phyloP scores from a whole-genome alignment of 1,284 basidiomycete genomes.

The Austroboletus niveus region DNA sequence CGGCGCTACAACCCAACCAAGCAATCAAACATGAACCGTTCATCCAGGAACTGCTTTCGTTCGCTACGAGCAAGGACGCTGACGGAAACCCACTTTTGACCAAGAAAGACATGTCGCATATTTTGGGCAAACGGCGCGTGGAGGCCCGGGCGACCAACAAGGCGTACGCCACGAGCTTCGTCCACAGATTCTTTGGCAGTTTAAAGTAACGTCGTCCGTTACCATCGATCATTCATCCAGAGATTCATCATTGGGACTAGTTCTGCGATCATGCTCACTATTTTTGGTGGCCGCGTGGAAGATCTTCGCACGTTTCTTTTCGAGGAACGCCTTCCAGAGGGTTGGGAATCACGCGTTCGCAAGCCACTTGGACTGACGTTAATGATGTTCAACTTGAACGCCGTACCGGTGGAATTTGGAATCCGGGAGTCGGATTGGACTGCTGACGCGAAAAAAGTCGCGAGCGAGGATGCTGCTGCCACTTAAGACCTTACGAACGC shows the following conservation, averaged over 20 bases:
- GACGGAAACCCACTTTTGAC: conserved; percentile 50
- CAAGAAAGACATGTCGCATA: conserved; percentile 53
- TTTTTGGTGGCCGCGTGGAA: conserved; percentile 59
- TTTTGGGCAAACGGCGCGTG: conserved; percentile 54
- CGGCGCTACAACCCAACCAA: conserved; percentile 50
- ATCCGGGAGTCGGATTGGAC: conserved; percentile 37
- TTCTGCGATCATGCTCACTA: conserved; percentile 35
- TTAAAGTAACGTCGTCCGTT: conserved; percentile 53
- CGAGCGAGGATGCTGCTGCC: not conserved
- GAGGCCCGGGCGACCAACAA: conserved; percentile 53
- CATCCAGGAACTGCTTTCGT: conserved; percentile 56
- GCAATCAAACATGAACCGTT: conserved; percentile 45
- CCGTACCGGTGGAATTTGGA: conserved; percentile 51
- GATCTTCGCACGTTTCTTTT: conserved; percentile 55
- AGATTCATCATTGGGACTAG: conserved; percentile 5
- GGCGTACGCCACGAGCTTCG: conserved; percentile 45
- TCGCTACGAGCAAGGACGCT: conserved; percentile 56
- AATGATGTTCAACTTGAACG: conserved; percentile 52
- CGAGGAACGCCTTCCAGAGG: conserved; percentile 68
- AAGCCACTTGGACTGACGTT: conserved; percentile 60
- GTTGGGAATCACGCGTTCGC: conserved; percentile 65
- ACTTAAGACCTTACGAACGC: too few species aligned
- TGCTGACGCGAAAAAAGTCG: conserved; percentile 1
- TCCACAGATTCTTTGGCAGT: conserved; percentile 63
- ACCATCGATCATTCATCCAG: not conserved